Evolutionary conservation across 2,329 filamentous ascomycete genomes (phyloP), one percentile per base, ranked within the genome.

Genomic region (Fusarium fujikuroi): DNA sequence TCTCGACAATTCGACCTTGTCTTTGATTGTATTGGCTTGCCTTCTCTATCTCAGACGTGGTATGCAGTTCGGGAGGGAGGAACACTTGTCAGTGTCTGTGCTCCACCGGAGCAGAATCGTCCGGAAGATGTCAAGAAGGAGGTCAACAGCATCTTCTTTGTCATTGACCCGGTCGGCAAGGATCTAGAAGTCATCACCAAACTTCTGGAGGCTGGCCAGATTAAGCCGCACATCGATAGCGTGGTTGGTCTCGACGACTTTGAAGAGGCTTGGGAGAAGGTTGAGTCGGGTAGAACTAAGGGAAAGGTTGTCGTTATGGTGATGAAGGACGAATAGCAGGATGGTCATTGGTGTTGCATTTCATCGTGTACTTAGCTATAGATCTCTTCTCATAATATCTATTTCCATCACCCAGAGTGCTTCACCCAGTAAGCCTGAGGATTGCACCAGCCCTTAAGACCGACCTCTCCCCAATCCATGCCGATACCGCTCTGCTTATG

Each of bases 401-500:
- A 7, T 16, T 32, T 0, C 16, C 3, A 47, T 9, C 9, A 34
- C 4, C 47, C 36, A 11, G 47, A 62, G 14, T 68, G 47, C 9
- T 62, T 68, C 5, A 47, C 36, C 63, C 63, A 62, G 23, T 54
- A 62, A 11, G 54, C 54, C 15, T 68, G 65, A 21, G 46, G 53
- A 5, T 67, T 67, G 3, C 65, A 67, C 63, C 63, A 67, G 0
- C 65, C 63, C 36, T 76, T 74, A 9, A 78, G 43, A 3, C 76
- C 74, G 3, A 73, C 63, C 43, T 66, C 60, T 2, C 84, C 84
- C 75, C 79, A 85, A 58, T 89, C 87, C 61, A 81, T 81, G 0
- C 87, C 87, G 3, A 88, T 74, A 0, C 87, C 87, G 56, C 86
- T 88, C 39, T 84, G 70, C 78, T 89, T 89, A 73, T 86, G 83